Conservation (phyloP, 2,329 filamentous ascomycete genomes). For the Pseudogymnoascus sp. region DNA sequence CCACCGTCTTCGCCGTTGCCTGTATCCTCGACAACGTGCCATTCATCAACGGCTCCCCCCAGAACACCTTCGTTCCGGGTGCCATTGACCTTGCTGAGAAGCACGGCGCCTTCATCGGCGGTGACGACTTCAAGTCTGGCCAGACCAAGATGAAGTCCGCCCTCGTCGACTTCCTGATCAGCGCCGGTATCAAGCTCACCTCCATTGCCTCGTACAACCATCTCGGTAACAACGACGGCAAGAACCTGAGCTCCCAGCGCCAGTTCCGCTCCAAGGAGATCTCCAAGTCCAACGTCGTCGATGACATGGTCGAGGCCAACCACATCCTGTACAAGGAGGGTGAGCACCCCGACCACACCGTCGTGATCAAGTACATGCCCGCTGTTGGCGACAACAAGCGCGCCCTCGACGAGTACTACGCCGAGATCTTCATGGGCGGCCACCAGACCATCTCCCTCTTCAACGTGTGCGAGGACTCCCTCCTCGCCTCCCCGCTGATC, state of each 20-base stretch:
- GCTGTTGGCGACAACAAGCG: conserved; percentile 98
- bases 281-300: conserved; percentile 97
- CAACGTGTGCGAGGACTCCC: conserved; percentile 98
- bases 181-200: conserved; percentile 95
- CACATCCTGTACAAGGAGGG: conserved; percentile 78
- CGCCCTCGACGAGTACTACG: conserved; percentile 97
- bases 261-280: conserved; percentile 99
- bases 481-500: conserved; percentile 91
- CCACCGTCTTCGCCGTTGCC: conserved; percentile 91
- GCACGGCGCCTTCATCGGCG: conserved; percentile 84
- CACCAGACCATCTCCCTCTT: conserved; percentile 97
- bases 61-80: conserved; percentile 97
- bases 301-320: conserved; percentile 99
- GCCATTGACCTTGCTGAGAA: conserved; percentile 81
- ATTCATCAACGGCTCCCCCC: conserved; percentile 98
- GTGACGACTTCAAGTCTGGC: conserved; percentile 98
- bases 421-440: conserved; percentile 96
- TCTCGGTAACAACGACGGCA: conserved; percentile 98
- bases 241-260: conserved; percentile 93
- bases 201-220: conserved; percentile 99
- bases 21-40: conserved; percentile 82
- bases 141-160: conserved; percentile 99
- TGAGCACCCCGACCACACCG: conserved; percentile 95
- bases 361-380: conserved; percentile 99
- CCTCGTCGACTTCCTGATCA: conserved; percentile 97